phyloP scores from a whole-genome alignment of 2,329 filamentous ascomycete species.

The Trichoderma cornu-damae region DNA sequence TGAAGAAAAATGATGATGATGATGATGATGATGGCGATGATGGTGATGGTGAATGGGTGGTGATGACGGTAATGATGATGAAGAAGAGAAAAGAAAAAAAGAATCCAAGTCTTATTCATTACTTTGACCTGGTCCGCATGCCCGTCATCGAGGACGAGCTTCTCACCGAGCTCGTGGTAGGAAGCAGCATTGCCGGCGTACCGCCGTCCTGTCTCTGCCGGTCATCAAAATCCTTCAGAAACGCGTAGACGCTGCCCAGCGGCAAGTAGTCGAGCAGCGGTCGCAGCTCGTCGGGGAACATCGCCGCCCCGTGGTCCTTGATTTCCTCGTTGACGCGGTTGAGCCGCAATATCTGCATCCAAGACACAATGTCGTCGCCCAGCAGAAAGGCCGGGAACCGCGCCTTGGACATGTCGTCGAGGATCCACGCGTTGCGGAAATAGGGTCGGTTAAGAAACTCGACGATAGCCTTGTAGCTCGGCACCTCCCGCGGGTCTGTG shows the following conservation, averaged over 20 bases:
- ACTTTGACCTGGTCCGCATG: constrained; percentile 5
- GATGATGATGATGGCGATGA: too few species aligned
- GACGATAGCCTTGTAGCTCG: constrained; percentile 24
- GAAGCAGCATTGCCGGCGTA: constrained; percentile 11
- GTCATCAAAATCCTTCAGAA: constrained; percentile 20
- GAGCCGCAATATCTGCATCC: constrained; percentile 33
- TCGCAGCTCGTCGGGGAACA: constrained; percentile 28
- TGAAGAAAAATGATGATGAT: too few species aligned
- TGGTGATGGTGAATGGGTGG: too few species aligned
- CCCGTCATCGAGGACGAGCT: constrained; percentile 7
- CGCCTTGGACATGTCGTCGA: constrained; percentile 34
- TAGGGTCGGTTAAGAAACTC: constrained; percentile 32
- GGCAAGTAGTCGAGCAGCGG: constrained; percentile 22
- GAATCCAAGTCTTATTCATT: background rate
- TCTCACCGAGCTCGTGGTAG: constrained; percentile 5
- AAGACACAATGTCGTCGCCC: constrained; percentile 34
- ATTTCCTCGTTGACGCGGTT: constrained; percentile 36
- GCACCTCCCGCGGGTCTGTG: constrained; percentile 23
- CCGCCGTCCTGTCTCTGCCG: constrained; percentile 15
- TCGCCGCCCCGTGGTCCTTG: constrained; percentile 29
- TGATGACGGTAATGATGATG: too few species aligned
- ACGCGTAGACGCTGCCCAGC: constrained; percentile 20
- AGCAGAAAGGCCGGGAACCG: constrained; percentile 31
- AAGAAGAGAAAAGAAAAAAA: background rate
- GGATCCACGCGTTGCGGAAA: constrained; percentile 35